Evolutionary conservation across 306 rosid genomes (phyloP).

Genomic region (Quercus bicolor): DNA sequence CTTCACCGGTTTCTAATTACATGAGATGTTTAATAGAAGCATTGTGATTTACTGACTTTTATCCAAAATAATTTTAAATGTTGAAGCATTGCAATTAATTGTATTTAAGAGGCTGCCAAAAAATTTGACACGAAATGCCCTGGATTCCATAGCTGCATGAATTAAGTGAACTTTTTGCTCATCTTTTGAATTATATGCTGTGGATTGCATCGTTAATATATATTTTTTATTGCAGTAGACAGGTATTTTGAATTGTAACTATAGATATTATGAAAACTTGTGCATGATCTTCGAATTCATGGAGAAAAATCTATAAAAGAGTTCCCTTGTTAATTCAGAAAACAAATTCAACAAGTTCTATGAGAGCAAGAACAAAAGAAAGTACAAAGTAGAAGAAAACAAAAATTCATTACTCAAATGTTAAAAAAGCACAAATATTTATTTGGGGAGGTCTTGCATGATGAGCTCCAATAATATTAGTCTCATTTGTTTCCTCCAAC

Average conservation of each 20-base stretch:
- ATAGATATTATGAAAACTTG: not conserved
- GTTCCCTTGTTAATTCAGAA: not conserved
- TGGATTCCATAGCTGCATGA: too few species aligned
- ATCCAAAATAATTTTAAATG: too few species aligned
- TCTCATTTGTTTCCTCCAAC: constrained; percentile 28
- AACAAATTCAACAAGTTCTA: not conserved
- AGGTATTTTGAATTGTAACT: not conserved
- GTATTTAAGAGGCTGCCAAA: too few species aligned
- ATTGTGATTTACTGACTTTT: too few species aligned
- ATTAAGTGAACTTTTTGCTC: too few species aligned
- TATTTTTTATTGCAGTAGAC: not conserved
- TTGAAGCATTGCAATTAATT: too few species aligned
- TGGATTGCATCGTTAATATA: not conserved
- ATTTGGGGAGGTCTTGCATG: not conserved
- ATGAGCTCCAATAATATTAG: not conserved
- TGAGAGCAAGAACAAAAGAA: not conserved
- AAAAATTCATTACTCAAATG: not conserved
- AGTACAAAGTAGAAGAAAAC: not conserved
- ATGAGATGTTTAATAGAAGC: too few species aligned
- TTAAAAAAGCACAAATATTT: not conserved
- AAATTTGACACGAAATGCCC: too few species aligned
- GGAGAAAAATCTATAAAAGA: not conserved
- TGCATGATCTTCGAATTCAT: not conserved
- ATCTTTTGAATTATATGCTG: not conserved
- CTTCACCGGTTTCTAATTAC: too few species aligned